Percentiles rank a stretch among this genome's conserved stretches.
Conservation (phyloP, 208 protist genomes). For the Leishmania tarentolae region DNA sequence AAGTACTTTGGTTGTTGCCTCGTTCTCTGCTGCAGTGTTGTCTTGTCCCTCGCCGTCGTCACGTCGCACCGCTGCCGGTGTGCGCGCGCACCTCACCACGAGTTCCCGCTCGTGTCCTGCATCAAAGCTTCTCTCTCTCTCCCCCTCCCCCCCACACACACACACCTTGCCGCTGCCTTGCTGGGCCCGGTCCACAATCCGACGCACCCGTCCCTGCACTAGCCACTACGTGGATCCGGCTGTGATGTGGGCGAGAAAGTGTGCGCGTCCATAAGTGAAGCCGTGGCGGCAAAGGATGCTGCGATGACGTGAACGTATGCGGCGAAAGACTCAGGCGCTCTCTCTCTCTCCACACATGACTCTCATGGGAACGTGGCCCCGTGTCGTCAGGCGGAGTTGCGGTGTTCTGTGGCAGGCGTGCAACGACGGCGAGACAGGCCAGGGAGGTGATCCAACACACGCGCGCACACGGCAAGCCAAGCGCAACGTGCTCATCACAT, state of each 20-base stretch:
- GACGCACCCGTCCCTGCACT: background rate
- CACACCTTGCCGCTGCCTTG: background rate
- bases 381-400: too few relatives aligned
- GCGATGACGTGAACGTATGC: background rate
- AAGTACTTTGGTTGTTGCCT: too few relatives aligned
- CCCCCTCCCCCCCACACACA: background rate
- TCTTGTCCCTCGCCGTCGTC: too few relatives aligned
- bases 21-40: too few relatives aligned
- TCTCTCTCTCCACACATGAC: background rate
- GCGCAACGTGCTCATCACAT: background rate
- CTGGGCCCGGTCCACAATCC: background rate
- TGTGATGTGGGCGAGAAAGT: background rate
- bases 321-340: background rate
- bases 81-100: background rate
- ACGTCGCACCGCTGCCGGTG: background rate
- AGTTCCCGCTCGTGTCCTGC: background rate
- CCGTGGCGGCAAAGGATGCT: background rate
- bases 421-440: background rate
- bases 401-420: background rate
- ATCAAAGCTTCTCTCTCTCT: too few relatives aligned
- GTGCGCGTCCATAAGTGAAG: background rate
- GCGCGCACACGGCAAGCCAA: background rate
- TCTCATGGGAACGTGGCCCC: too few relatives aligned
- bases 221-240: background rate
- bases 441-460: background rate